A percentile compares a stretch with the other conserved stretches of the same genome.
These are phyloP conservation scores for Rhizopogon sp. DNA, from an alignment of 768 basidiomycete species.

Conservation along the genomic window DNA sequence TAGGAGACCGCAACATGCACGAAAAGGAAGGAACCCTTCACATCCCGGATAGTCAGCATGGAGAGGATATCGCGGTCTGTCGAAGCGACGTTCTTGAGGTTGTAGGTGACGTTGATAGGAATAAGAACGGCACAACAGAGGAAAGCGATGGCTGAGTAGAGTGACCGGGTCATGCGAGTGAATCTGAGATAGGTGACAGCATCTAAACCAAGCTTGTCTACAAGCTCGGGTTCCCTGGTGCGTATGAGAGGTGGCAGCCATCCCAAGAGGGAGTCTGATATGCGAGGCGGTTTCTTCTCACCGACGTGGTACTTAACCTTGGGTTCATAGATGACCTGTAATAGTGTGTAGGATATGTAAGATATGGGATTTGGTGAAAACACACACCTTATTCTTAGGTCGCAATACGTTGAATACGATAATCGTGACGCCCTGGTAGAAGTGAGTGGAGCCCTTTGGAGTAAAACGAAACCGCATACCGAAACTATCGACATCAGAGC, in stretches of 20 bases:
- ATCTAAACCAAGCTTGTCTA: slow-evolving; percentile 87
- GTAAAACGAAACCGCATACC: slow-evolving; percentile 37
- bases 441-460: slow-evolving; percentile 2
- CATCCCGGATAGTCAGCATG: slow-evolving; percentile 84
- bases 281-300: slow-evolving; percentile 71
- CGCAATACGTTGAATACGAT: slow-evolving; percentile 80
- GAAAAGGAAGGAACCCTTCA: slow-evolving; percentile 67
- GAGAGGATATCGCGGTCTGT: slow-evolving; percentile 58
- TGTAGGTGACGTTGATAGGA: slow-evolving; percentile 85
- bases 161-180: slow-evolving; percentile 73
- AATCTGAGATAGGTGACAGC: slow-evolving; percentile 92
- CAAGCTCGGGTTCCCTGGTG: slow-evolving; percentile 83
- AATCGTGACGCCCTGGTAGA: slow-evolving; percentile 54
- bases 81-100: slow-evolving; percentile 56
- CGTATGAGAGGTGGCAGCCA: slow-evolving; percentile 87
- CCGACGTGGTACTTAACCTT: slow-evolving; percentile 89
- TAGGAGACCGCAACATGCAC: slow-evolving; percentile 84
- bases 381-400: slow-evolving; percentile 78
- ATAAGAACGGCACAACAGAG: slow-evolving; percentile 71
- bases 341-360: neutral
- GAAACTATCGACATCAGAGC: slow-evolving; percentile 69
- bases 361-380: neutral
- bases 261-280: slow-evolving; percentile 78
- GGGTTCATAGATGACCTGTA: slow-evolving; percentile 84
- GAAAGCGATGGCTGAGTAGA: slow-evolving; percentile 61